These are phyloP conservation scores for Avena atlantica DNA, from an alignment of 176 grass and related monocot genomes.

Conservation along the genomic window DNA sequence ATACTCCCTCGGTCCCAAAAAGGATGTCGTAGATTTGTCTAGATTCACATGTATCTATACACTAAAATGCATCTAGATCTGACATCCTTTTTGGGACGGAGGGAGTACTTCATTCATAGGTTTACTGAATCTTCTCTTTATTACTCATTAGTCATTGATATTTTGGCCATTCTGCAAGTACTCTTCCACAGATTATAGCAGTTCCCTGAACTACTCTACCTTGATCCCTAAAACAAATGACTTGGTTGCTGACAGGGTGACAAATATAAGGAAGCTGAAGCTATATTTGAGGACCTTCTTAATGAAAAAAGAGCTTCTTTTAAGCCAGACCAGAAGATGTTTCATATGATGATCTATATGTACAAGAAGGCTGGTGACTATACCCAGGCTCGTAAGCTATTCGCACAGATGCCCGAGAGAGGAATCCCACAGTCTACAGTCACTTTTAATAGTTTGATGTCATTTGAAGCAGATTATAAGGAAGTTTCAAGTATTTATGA, in stretches of 20 bases:
- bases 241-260: slow-evolving; percentile 64
- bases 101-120: neutral
- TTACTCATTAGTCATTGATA: slow-evolving; percentile 6
- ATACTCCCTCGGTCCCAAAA: neutral
- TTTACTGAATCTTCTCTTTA: neutral
- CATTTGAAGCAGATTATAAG: slow-evolving; percentile 92
- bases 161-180: slow-evolving; percentile 14
- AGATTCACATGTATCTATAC: no score
- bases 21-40: no score
- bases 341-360: slow-evolving; percentile 99
- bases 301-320: slow-evolving; percentile 73
- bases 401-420: slow-evolving; percentile 79
- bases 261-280: slow-evolving; percentile 72
- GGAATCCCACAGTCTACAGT: slow-evolving; percentile 78
- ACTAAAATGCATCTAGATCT: no score
- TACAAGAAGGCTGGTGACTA: slow-evolving; percentile 87
- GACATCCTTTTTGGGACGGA: no score
- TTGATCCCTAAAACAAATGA: slow-evolving; percentile 33
- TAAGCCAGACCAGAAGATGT: slow-evolving; percentile 98
- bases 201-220: slow-evolving; percentile 19
- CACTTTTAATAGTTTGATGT: slow-evolving; percentile 98
- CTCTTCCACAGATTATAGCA: slow-evolving; percentile 3
- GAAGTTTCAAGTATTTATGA: slow-evolving; percentile 98
- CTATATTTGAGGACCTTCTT: slow-evolving; percentile 81
- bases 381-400: slow-evolving; percentile 71